Percentiles rank a stretch among this genome's conserved stretches.
Evolutionary conservation across 83 land plant genomes (phyloP).

Genomic region (Thuja plicata): DNA sequence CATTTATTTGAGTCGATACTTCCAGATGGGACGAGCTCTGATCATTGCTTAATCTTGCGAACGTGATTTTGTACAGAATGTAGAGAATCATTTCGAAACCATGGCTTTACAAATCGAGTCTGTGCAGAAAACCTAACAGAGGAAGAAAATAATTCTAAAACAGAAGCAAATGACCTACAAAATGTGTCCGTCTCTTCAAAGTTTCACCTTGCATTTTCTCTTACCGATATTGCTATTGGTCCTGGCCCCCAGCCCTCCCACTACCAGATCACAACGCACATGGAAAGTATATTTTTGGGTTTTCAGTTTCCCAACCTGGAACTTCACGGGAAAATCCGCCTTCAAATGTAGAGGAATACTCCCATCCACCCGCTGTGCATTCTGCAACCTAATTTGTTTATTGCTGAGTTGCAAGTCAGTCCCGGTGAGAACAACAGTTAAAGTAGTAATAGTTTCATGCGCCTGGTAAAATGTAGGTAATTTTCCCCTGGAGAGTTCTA

Average conservation of each 20-base stretch:
- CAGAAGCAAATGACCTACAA: too few relatives aligned
- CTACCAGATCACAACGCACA: slow-evolving; percentile 36
- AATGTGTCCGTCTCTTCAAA: neutral
- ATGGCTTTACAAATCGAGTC: neutral
- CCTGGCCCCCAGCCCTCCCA: slow-evolving; percentile 35
- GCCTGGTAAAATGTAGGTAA: slow-evolving; percentile 67
- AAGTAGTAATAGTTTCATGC: slow-evolving; percentile 43
- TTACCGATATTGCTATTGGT: slow-evolving; percentile 28
- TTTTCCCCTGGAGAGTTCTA: slow-evolving; percentile 37
- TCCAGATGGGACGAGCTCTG: too few relatives aligned
- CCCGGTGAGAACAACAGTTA: slow-evolving; percentile 36
- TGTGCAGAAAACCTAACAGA: too few relatives aligned
- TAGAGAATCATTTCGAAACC: too few relatives aligned
- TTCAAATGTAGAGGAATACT: slow-evolving; percentile 40
- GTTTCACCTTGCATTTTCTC: slow-evolving; percentile 48
- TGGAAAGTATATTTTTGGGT: slow-evolving; percentile 27
- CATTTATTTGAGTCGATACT: too few relatives aligned
- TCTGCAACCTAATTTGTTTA: slow-evolving; percentile 20
- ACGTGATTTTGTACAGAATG: too few relatives aligned
- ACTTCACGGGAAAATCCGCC: slow-evolving; percentile 43
- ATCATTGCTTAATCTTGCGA: too few relatives aligned
- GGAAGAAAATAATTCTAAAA: too few relatives aligned
- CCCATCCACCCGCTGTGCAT: slow-evolving; percentile 45
- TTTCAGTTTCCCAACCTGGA: slow-evolving; percentile 51
- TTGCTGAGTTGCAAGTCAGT: slow-evolving; percentile 23